These are phyloP conservation scores for Fusarium globosum DNA, from an alignment of 2,329 filamentous ascomycete species.

Conservation along the genomic window DNA sequence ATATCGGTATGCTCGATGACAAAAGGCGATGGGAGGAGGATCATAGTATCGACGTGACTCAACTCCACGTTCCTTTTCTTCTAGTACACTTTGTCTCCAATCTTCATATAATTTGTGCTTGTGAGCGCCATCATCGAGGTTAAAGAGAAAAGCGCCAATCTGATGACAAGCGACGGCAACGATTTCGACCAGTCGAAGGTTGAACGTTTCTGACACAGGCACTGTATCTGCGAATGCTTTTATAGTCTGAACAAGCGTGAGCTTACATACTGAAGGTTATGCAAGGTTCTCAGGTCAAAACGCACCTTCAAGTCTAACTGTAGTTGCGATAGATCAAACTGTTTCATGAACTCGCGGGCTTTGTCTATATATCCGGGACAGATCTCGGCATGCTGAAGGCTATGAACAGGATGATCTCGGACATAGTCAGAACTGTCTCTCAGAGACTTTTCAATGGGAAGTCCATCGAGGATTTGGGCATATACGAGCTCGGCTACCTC, in stretches of 20 bases:
- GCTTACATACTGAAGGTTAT: rapidly evolving
- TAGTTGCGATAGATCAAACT: not conserved
- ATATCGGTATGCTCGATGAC: constrained; percentile 1
- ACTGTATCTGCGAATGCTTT: not conserved
- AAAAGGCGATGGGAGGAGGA: not conserved
- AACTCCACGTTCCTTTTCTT: not conserved
- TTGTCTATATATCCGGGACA: constrained; percentile 19
- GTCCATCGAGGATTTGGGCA: constrained; percentile 24
- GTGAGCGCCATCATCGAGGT: constrained; percentile 10
- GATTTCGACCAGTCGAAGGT: constrained; percentile 13
- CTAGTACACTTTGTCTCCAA: not conserved
- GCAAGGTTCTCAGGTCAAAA: rapidly evolving
- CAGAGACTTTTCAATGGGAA: not conserved
- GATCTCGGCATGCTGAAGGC: rapidly evolving
- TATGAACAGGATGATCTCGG: not conserved
- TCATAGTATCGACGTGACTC: not conserved
- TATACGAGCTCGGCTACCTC: constrained; percentile 3
- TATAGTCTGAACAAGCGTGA: not conserved
- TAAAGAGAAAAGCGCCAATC: constrained; percentile 21
- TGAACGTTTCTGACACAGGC: not conserved
- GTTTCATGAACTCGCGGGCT: not conserved
- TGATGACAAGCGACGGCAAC: constrained; percentile 17
- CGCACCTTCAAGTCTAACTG: rapidly evolving
- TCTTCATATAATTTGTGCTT: constrained; percentile 8
- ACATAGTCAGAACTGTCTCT: not conserved